Base-by-base conservation (phyloP, 164 flowering plant species). In the Echeveria elegans region DNA sequence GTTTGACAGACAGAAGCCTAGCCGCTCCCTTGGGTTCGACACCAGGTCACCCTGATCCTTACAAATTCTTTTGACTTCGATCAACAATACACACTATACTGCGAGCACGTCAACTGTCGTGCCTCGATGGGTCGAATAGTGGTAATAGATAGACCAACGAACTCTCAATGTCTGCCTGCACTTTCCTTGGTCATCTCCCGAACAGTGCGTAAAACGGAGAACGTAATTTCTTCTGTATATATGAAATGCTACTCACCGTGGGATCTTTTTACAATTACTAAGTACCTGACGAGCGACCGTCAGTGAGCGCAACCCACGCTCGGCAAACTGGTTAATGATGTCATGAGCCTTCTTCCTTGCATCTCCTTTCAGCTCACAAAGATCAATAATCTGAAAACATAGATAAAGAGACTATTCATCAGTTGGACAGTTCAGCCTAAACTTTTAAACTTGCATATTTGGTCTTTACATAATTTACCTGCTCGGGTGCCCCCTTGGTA, bases 401-500 rank as follows among this genome's bases (percentile, higher is more conserved):
- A 8, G 4, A 8, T 37, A 63, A 19, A 4, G n/a, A n/a, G n/a
- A n/a, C n/a, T 14, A 21, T 43, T n/a, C 48, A 19, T 37, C 23
- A 16, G 29, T 19, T 43, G 58, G 10, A 6, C 48, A 15, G 34
- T n/a, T 56, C 26, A 56, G 12, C 10, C 31, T 5, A 18, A 58
- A n/a, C n/a, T n/a, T n/a, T n/a, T n/a, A n/a, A n/a, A n/a, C n/a
- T n/a, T n/a, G n/a, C n/a, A n/a, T 6, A 23, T 2, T 8, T 53
- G 15, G 11, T 14, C 7, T 14, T 15, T 3, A 58, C 6, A 9
- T 31, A 21, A 1, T 8, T 19, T 72, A 86, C 88, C 83, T 86
- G 88, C 71, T 86, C 92, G 29, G 92, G 92, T 5, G 92, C 92
- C 72, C 90, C 90, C 69, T 86, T 86, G 80, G 88, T 83, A 29